Evolutionary conservation across 2,329 filamentous ascomycete genomes (phyloP).

Genomic region (Colletotrichum sp.): DNA sequence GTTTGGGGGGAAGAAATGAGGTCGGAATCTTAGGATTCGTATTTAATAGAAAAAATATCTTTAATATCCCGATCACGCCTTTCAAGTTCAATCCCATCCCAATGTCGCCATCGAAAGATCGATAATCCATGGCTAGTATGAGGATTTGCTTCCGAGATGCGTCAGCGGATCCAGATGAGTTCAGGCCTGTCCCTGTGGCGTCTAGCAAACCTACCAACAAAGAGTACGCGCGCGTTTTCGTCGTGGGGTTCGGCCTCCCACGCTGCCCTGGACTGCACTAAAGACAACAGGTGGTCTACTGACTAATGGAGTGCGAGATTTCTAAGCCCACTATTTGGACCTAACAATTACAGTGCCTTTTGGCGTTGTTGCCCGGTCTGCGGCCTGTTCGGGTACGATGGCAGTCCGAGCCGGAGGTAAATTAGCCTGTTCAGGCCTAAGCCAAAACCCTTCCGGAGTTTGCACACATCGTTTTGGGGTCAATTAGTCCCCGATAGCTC

Average conservation of each 20-base stretch:
- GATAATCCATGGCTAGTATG: not conserved
- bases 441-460: not conserved
- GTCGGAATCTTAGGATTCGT: no score
- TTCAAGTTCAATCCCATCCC: not conserved
- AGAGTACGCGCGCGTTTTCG: not conserved
- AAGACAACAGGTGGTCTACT: not conserved
- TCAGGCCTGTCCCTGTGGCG: not conserved
- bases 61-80: not conserved
- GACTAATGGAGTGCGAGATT: not conserved
- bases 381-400: not conserved
- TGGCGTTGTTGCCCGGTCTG: not conserved
- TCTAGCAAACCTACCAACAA: not conserved
- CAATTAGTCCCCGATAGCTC: not conserved
- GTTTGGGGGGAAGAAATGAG: not conserved
- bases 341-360: not conserved
- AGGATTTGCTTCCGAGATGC: not conserved
- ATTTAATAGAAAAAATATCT: no score
- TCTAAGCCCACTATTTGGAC: not conserved
- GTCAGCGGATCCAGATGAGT: not conserved
- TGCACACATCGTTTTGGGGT: slow-evolving; percentile 21
- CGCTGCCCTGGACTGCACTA: not conserved
- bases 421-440: not conserved
- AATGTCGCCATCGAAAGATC: not conserved
- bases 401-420: not conserved
- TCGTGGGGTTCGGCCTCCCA: not conserved